phyloP scores from a whole-genome alignment of 106 monocot genomes.

The Dendrobium chrysotoxum region DNA sequence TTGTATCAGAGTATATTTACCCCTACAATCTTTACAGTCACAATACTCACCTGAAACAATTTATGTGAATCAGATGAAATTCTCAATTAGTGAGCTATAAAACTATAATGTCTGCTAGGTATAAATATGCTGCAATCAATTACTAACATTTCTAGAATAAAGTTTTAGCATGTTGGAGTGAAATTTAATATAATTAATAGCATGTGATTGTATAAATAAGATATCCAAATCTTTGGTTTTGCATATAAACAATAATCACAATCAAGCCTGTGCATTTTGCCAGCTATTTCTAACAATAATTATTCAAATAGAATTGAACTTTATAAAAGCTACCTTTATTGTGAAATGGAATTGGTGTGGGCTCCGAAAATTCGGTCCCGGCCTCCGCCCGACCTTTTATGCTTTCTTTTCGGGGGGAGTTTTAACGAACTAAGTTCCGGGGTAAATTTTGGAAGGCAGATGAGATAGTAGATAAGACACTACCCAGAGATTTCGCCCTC shows the following conservation, averaged over 20 bases:
- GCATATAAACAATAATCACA: not conserved
- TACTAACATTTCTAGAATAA: not conserved
- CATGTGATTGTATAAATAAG: not conserved
- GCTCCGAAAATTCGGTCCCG: too few relatives aligned
- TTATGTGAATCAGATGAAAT: not conserved
- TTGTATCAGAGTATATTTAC: slow-evolving; percentile 17
- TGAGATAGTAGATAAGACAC: too few relatives aligned
- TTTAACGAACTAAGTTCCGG: too few relatives aligned
- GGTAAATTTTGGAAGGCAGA: too few relatives aligned
- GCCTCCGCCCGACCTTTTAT: too few relatives aligned
- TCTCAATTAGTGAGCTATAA: not conserved
- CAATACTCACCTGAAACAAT: slow-evolving; percentile 12
- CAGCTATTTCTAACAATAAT: not conserved
- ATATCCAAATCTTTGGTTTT: not conserved
- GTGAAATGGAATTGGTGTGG: too few relatives aligned
- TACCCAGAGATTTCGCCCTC: too few relatives aligned
- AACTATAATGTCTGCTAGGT: not conserved
- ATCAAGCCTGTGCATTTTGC: not conserved
- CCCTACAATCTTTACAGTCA: slow-evolving; percentile 20
- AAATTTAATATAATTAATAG: not conserved
- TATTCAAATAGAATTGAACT: too few relatives aligned
- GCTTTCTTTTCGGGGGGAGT: too few relatives aligned
- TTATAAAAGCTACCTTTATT: too few relatives aligned
- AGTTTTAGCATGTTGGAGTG: not conserved
- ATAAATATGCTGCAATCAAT: not conserved